These are phyloP conservation scores for Solanum piurae DNA, from an alignment of 257 asterid genomes.

Conservation along the genomic window DNA sequence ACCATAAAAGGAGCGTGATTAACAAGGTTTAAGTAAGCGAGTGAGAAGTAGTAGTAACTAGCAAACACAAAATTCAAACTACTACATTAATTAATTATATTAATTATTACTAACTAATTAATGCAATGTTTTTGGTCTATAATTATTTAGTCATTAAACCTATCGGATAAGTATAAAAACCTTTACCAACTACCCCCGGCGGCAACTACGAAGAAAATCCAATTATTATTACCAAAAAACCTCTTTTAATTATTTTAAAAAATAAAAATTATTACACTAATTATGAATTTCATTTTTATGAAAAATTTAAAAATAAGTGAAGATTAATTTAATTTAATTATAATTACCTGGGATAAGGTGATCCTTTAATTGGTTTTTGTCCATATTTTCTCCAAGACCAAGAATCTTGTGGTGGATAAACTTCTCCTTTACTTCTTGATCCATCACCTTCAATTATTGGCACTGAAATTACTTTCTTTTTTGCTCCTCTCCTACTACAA, in stretches of 20 bases:
- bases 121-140: slow-evolving; percentile 5
- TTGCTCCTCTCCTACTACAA: slow-evolving; percentile 33
- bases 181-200: slow-evolving; percentile 9
- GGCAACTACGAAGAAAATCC: slow-evolving; percentile 7
- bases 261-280: neutral
- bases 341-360: slow-evolving; percentile 71
- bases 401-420: slow-evolving; percentile 80
- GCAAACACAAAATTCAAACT: slow-evolving; percentile 9
- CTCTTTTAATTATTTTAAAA: neutral
- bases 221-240: neutral
- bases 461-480: slow-evolving; percentile 47
- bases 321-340: neutral
- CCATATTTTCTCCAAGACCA: slow-evolving; percentile 96
- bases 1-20: slow-evolving; percentile 3
- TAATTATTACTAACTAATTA: neutral
- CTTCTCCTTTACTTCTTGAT: slow-evolving; percentile 51
- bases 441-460: slow-evolving; percentile 51
- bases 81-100: slow-evolving; percentile 5
- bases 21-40: neutral
- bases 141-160: neutral
- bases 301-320: neutral
- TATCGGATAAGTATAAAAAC: neutral
- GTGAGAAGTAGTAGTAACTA: neutral
- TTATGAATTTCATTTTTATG: neutral
- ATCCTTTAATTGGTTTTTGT: slow-evolving; percentile 77